Evolutionary conservation across 768 basidiomycete genomes (phyloP).

Genomic region (Botryobasidium botryosum): DNA sequence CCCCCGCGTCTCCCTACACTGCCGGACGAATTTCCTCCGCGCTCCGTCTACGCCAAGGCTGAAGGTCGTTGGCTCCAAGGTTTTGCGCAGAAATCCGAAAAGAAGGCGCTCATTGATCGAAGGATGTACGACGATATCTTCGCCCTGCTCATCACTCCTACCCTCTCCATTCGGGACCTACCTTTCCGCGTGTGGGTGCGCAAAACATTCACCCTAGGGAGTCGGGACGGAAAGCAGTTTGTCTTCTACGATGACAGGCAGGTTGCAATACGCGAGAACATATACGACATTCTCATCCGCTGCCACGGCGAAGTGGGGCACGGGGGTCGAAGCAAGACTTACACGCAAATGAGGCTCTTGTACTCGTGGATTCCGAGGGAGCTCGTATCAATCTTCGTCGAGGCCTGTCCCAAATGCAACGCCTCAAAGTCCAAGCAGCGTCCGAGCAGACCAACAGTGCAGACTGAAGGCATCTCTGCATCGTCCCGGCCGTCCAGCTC

Average conservation of each 20-base stretch:
- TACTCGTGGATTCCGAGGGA: conserved; percentile 81
- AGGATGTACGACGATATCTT: conserved; percentile 55
- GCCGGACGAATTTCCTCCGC: too few relatives aligned
- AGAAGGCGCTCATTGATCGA: conserved; percentile 59
- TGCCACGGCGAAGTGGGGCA: conserved; percentile 50
- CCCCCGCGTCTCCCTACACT: too few relatives aligned
- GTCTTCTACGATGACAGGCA: conserved; percentile 55
- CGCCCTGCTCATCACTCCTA: conserved; percentile 42
- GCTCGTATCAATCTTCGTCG: conserved; percentile 61
- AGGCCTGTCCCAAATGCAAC: conserved; percentile 66
- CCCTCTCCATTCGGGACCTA: conserved; percentile 28
- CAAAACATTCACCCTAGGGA: conserved; percentile 43
- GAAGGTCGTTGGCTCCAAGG: too few relatives aligned
- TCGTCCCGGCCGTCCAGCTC: too few relatives aligned
- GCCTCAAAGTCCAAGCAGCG: too few relatives aligned
- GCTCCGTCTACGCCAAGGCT: too few relatives aligned
- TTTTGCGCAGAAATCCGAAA: too few relatives aligned
- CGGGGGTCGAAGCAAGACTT: conserved; percentile 68
- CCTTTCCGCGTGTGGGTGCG: conserved; percentile 71
- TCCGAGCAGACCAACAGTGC: too few relatives aligned
- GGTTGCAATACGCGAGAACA: conserved; percentile 59
- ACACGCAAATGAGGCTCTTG: conserved; percentile 40
- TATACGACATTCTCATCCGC: conserved; percentile 61
- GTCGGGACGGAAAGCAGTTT: conserved; percentile 21
- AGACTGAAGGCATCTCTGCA: too few relatives aligned